phyloP scores from a whole-genome alignment of 2,329 filamentous ascomycete species.

The Nothopassalora personata region DNA sequence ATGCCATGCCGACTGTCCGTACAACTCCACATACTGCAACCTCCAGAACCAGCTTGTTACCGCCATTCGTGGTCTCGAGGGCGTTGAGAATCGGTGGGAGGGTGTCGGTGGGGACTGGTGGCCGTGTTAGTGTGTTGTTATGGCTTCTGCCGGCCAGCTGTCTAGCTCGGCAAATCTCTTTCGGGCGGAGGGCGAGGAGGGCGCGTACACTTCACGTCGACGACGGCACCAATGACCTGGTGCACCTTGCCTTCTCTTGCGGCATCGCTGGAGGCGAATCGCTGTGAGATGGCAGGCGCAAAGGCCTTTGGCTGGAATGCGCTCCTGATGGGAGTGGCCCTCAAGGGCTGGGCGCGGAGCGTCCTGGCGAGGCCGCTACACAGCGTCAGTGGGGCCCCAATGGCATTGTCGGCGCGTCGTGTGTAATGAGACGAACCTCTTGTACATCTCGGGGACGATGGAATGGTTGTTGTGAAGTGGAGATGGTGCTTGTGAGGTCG shows the following conservation, averaged over 20 bases:
- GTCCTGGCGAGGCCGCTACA: slow-evolving; percentile 61
- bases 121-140: background rate
- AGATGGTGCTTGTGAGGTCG: slow-evolving; percentile 7
- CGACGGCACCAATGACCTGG: slow-evolving; percentile 96
- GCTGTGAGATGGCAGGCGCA: slow-evolving; percentile 54
- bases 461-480: slow-evolving; percentile 10
- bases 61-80: slow-evolving; percentile 83
- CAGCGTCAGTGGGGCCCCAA: slow-evolving; percentile 32
- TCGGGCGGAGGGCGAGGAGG: slow-evolving; percentile 4
- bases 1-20: slow-evolving; percentile 13
- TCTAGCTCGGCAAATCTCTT: slow-evolving; percentile 47
- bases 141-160: slow-evolving; percentile 57
- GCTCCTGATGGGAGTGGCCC: slow-evolving; percentile 50
- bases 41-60: slow-evolving; percentile 91
- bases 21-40: slow-evolving; percentile 67
- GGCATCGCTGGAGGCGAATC: slow-evolving; percentile 58
- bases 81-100: slow-evolving; percentile 97
- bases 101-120: slow-evolving; percentile 56
- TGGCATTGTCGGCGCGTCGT: slow-evolving; percentile 31
- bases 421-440: slow-evolving; percentile 58
- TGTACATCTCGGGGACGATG: slow-evolving; percentile 74
- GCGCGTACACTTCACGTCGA: slow-evolving; percentile 84
- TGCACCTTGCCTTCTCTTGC: slow-evolving; percentile 59
- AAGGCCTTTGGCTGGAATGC: slow-evolving; percentile 55
- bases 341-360: slow-evolving; percentile 56